phyloP scores from a whole-genome alignment of 768 basidiomycete genomes.

The Serendipita indica region DNA sequence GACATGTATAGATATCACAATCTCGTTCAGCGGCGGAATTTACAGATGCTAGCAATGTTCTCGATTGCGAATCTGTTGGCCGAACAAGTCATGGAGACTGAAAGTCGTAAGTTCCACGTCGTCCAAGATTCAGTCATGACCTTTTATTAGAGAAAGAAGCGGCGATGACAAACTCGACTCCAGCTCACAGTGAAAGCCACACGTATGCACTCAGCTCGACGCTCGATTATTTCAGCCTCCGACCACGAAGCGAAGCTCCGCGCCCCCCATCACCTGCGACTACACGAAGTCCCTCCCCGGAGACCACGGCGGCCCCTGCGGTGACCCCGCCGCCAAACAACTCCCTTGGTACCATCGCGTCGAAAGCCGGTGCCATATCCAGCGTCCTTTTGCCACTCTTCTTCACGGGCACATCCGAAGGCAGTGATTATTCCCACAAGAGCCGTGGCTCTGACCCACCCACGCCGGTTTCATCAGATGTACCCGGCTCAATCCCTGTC shows the following conservation, averaged over 20 bases:
- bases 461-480: neutral
- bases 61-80: neutral
- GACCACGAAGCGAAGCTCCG: neutral
- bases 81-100: neutral
- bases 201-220: neutral
- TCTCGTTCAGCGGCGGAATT: neutral
- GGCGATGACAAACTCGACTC: neutral
- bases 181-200: neutral
- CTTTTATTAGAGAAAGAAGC: neutral
- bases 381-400: neutral
- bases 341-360: neutral
- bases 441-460: constrained; percentile 6
- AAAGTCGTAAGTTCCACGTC: neutral
- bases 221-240: constrained; percentile 2
- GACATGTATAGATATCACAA: neutral
- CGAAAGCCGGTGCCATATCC: neutral
- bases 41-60: constrained; percentile 6
- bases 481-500: constrained; percentile 5
- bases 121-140: neutral
- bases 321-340: neutral
- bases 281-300: neutral
- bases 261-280: neutral
- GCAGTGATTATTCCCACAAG: neutral
- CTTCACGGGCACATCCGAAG: constrained; percentile 4
- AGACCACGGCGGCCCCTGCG: neutral